Conservation (phyloP, 495 filamentous ascomycete genomes). For the Chlorociboria aeruginascens region DNA sequence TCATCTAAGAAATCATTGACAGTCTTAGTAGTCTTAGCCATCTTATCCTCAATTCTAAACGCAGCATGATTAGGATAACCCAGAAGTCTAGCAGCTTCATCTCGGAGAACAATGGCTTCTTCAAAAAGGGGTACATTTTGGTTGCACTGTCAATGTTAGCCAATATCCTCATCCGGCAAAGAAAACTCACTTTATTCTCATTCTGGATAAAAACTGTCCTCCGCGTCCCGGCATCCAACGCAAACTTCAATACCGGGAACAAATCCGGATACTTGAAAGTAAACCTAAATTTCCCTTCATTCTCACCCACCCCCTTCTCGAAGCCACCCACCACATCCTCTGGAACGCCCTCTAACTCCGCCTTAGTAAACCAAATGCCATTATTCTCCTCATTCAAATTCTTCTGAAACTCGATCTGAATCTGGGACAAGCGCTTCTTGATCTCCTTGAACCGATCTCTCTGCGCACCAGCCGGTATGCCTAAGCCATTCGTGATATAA, state of each 20-base stretch:
- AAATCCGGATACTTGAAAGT: slow-evolving; percentile 53
- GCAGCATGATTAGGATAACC: slow-evolving; percentile 89
- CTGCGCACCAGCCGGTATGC: slow-evolving; percentile 38
- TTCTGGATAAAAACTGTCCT: slow-evolving; percentile 44
- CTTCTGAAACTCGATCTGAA: slow-evolving; percentile 46
- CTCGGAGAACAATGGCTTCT: slow-evolving; percentile 76
- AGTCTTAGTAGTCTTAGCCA: slow-evolving; percentile 85
- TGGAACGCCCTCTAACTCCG: slow-evolving; percentile 48
- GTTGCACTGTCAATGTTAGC: slow-evolving; percentile 41
- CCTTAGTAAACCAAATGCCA: slow-evolving; percentile 45
- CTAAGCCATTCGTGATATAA: slow-evolving; percentile 45
- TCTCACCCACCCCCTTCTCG: slow-evolving; percentile 60
- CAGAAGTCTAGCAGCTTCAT: slow-evolving; percentile 83
- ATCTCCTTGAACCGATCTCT: slow-evolving; percentile 53
- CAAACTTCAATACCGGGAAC: slow-evolving; percentile 48
- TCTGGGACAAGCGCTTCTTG: slow-evolving; percentile 46
- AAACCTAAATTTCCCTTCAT: slow-evolving; percentile 45
- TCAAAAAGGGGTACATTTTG: slow-evolving; percentile 77
- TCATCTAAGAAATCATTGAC: slow-evolving; percentile 79
- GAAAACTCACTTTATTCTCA: slow-evolving; percentile 38
- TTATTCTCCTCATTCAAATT: slow-evolving; percentile 50
- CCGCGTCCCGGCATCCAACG: slow-evolving; percentile 40
- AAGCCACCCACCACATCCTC: slow-evolving; percentile 43
- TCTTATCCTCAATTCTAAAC: slow-evolving; percentile 89
- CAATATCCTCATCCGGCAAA: not conserved